phyloP scores from a whole-genome alignment of 768 basidiomycete genomes.

The Mycena metata region DNA sequence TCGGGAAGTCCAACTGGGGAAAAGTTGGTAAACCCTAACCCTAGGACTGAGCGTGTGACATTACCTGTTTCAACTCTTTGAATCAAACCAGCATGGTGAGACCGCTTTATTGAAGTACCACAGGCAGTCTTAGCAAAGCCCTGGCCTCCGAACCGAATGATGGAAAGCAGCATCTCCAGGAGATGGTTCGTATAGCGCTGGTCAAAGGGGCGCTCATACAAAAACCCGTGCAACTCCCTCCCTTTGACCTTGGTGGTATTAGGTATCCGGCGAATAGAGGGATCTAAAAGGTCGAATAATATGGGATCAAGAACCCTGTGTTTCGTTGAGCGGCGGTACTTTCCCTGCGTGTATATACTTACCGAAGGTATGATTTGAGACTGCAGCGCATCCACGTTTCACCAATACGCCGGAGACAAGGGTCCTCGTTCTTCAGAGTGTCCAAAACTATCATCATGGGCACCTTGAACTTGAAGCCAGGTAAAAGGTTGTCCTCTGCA shows the following conservation, averaged over 20 bases:
- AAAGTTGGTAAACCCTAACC: slow-evolving; percentile 21
- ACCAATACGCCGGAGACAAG: slow-evolving; percentile 79
- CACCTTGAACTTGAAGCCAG: slow-evolving; percentile 85
- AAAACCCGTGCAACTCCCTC: slow-evolving; percentile 74
- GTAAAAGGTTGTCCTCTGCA: slow-evolving; percentile 83
- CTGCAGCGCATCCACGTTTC: slow-evolving; percentile 99
- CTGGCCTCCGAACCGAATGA: slow-evolving; percentile 91
- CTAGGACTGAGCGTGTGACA: slow-evolving; percentile 28
- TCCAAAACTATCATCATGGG: slow-evolving; percentile 93
- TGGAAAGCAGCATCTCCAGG: slow-evolving; percentile 80
- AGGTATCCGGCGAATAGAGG: slow-evolving; percentile 68
- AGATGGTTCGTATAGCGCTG: slow-evolving; percentile 79
- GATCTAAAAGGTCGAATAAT: slow-evolving; percentile 81
- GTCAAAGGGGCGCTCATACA: slow-evolving; percentile 84
- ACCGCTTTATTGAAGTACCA: slow-evolving; percentile 71
- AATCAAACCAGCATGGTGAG: slow-evolving; percentile 72
- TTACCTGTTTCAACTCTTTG: slow-evolving; percentile 73
- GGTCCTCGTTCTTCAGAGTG: slow-evolving; percentile 82
- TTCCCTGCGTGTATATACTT: slow-evolving; percentile 33
- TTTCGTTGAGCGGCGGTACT: slow-evolving; percentile 13
- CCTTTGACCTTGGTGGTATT: slow-evolving; percentile 68
- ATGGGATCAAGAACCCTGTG: slow-evolving; percentile 91
- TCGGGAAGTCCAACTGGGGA: slow-evolving; percentile 56
- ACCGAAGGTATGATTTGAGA: slow-evolving; percentile 93
- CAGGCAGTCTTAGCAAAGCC: slow-evolving; percentile 85